Conservation (phyloP, 805 yeast genomes). For the Candida verbasci region DNA sequence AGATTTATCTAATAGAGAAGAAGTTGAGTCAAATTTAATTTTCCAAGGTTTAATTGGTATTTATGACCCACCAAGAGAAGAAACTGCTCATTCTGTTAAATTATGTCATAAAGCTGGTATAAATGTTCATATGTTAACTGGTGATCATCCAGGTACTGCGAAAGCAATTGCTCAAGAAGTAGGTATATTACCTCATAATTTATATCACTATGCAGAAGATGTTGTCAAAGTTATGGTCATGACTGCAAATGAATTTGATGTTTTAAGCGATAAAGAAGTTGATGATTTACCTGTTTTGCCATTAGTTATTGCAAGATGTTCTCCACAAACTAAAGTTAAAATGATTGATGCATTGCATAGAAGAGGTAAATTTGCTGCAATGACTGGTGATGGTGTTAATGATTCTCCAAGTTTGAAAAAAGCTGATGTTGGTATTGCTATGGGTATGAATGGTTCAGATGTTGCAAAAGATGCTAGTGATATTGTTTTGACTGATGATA, state of each 20-base stretch:
- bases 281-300: slow-evolving; percentile 35
- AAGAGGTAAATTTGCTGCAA: slow-evolving; percentile 32
- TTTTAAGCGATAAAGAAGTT: slow-evolving; percentile 26
- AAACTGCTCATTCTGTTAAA: slow-evolving; percentile 61
- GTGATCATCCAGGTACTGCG: slow-evolving; percentile 79
- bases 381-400: slow-evolving; percentile 68
- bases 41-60: slow-evolving; percentile 72
- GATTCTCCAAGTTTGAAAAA: slow-evolving; percentile 74
- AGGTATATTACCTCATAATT: slow-evolving; percentile 60
- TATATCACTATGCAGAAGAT: slow-evolving; percentile 29
- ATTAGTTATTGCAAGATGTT: slow-evolving; percentile 38
- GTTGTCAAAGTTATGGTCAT: slow-evolving; percentile 33
- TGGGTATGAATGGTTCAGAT: slow-evolving; percentile 76
- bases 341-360: slow-evolving; percentile 40
- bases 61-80: slow-evolving; percentile 75
- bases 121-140: slow-evolving; percentile 77
- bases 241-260: slow-evolving; percentile 36
- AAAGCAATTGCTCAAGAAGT: slow-evolving; percentile 77
- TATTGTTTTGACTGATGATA: slow-evolving; percentile 65
- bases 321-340: slow-evolving; percentile 39
- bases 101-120: slow-evolving; percentile 72
- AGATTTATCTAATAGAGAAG: slow-evolving; percentile 23
- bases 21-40: slow-evolving; percentile 48
- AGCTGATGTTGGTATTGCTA: slow-evolving; percentile 80
- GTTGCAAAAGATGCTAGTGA: slow-evolving; percentile 84